Conservation (phyloP, 2,329 filamentous ascomycete genomes). For the Purpureocillium takamizusanense region DNA sequence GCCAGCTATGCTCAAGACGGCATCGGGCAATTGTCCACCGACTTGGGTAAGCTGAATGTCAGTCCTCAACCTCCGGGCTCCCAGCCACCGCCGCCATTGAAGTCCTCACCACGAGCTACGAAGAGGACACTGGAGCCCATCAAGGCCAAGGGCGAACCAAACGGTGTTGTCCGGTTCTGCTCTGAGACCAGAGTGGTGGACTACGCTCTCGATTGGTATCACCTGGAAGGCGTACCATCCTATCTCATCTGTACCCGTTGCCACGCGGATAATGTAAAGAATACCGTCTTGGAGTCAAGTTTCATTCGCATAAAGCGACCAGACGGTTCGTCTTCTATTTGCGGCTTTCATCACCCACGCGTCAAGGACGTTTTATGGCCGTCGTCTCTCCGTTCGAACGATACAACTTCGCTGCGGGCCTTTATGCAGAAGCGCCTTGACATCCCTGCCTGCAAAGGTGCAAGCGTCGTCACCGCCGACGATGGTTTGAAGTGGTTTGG, state of each 20-base stretch:
- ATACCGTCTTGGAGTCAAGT: slow-evolving; percentile 14
- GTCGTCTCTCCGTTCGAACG: slow-evolving; percentile 15
- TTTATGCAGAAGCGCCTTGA: slow-evolving; percentile 18
- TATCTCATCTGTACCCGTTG: slow-evolving; percentile 32
- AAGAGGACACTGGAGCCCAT: slow-evolving; percentile 4
- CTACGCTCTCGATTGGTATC: slow-evolving; percentile 24
- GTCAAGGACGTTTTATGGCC: slow-evolving; percentile 25
- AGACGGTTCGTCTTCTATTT: slow-evolving; percentile 20
- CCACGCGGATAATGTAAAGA: slow-evolving; percentile 25
- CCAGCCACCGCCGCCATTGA: too few relatives aligned
- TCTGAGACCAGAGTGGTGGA: slow-evolving; percentile 15
- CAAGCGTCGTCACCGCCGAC: slow-evolving; percentile 6
- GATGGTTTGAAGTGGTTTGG: slow-evolving; percentile 23
- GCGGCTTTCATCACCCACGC: slow-evolving; percentile 19
- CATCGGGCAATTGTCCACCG: too few relatives aligned
- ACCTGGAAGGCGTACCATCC: slow-evolving; percentile 13
- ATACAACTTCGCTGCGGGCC: slow-evolving; percentile 12
- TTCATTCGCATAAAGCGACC: slow-evolving; percentile 19
- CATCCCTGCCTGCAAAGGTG: slow-evolving; percentile 20
- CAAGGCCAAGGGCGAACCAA: slow-evolving; percentile 12
- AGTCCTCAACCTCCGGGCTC: too few relatives aligned
- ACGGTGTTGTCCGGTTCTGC: slow-evolving; percentile 16
- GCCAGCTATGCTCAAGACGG: too few relatives aligned
- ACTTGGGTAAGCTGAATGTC: too few relatives aligned
- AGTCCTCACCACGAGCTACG: too few relatives aligned